Base-by-base conservation (phyloP, 148 eudicot species). In the Camellia japonica region DNA sequence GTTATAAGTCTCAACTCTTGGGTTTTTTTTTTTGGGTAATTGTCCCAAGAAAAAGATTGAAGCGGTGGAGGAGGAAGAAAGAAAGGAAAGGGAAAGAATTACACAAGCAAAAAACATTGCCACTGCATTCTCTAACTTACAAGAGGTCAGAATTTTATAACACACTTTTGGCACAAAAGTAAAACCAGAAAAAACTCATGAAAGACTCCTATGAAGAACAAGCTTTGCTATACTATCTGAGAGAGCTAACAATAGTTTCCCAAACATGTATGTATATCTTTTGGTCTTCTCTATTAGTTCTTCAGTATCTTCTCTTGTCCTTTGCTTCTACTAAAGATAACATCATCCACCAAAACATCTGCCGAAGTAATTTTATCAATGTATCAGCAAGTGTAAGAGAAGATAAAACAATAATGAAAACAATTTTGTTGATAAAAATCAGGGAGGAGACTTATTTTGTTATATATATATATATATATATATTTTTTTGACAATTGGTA, bases 291-390 rank as follows among this genome's bases (percentile, higher is more conserved):
- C 46, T 54, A 54, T 12, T 19, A 13, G 20, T 73, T 73, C 30
- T 38, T 30, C 38, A 30, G 15, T 73, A 9, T 51, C 59, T 19
- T 51, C 58, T 55, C 60, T 73, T 14, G 62, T 30, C 13, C 63
- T 51, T 19, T 14, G 76, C 6, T 30, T 30, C 38, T 38, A 11
- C 44, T 6, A 55, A 55, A 23, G 76, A 59, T 6, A 55, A 52
- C 62, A 59, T 54, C 76, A 9, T 62, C 44, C 61, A 55, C 56
- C 62, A 54, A 23, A 73, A 73, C 76, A 20, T 72, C 75, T 73
- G 62, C 44, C 30, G 62, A 54, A 73, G 16, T 44, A 52, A 52
- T 4, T 30, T 54, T 7, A 23, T 23, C 43, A 14, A 73, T 13
- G 44, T 30, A 73, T 47, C 61, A 73, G 61, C 11, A 30, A 41